These are phyloP conservation scores for Leccinellum albellum DNA, from an alignment of 768 basidiomycete species.

Conservation along the genomic window DNA sequence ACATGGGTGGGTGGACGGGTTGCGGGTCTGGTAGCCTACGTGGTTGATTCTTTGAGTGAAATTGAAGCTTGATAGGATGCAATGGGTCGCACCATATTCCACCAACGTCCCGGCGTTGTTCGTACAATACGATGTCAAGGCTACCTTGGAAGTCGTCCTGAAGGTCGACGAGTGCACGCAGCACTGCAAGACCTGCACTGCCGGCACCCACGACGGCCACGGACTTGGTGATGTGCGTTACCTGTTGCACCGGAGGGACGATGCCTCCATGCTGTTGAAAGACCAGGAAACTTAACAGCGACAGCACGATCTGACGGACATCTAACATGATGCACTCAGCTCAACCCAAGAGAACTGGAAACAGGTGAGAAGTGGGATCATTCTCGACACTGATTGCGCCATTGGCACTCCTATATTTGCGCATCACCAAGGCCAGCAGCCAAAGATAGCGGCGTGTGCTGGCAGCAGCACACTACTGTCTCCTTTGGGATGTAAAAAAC, in stretches of 20 bases:
- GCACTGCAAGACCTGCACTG: constrained; percentile 50
- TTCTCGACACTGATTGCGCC: neutral
- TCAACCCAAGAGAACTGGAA: neutral
- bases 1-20: constrained; percentile 36
- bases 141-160: constrained; percentile 34
- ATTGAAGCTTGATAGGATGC: neutral
- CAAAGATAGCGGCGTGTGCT: neutral
- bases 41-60: neutral
- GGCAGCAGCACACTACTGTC: too few species aligned
- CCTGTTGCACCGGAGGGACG: neutral
- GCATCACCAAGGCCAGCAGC: neutral
- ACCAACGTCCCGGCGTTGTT: constrained; percentile 50
- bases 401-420: neutral
- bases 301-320: constrained; percentile 5
- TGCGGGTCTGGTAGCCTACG: constrained; percentile 34
- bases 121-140: constrained; percentile 52
- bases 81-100: constrained; percentile 47
- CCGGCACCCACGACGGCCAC: constrained; percentile 59
- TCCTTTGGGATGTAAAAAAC: too few species aligned
- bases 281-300: constrained; percentile 6
- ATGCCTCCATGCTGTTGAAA: constrained; percentile 3
- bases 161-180: constrained; percentile 49
- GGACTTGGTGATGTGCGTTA: constrained; percentile 32
- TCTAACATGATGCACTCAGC: constrained; percentile 10
- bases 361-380: neutral